These are phyloP conservation scores for Cytospora piceicola DNA, from an alignment of 2,329 filamentous ascomycete genomes.

Conservation along the genomic window DNA sequence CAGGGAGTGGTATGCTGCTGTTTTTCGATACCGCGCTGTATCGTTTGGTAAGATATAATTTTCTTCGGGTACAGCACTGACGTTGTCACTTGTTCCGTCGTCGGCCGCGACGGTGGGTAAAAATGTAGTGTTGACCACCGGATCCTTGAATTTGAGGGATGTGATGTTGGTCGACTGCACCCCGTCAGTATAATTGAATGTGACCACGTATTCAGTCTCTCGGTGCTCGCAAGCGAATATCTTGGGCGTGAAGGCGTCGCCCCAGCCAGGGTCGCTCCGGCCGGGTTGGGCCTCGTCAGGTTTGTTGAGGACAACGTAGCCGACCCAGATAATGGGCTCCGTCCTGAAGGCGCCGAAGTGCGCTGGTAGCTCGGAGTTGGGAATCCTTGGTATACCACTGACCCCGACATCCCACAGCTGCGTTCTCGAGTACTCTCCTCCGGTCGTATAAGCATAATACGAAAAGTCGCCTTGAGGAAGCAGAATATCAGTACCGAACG, in stretches of 20 bases:
- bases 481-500: conserved; percentile 40
- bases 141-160: conserved; percentile 35
- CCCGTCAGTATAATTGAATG: conserved; percentile 41
- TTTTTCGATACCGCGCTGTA: conserved; percentile 39
- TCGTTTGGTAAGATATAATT: conserved; percentile 40
- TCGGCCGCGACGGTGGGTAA: conserved; percentile 35
- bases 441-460: conserved; percentile 40
- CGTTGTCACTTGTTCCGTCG: conserved; percentile 45
- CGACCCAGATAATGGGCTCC: conserved; percentile 47
- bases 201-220: conserved; percentile 42
- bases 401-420: conserved; percentile 38
- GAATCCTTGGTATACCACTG: conserved; percentile 40
- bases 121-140: conserved; percentile 43
- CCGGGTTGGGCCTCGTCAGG: conserved; percentile 32
- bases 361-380: conserved; percentile 34
- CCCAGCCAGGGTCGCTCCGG: conserved; percentile 37
- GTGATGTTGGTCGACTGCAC: conserved; percentile 38
- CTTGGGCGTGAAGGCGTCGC: conserved; percentile 41
- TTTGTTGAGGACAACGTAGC: conserved; percentile 38
- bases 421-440: conserved; percentile 40
- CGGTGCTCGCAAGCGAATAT: conserved; percentile 46
- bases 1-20: conserved; percentile 43
- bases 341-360: conserved; percentile 44
- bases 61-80: conserved; percentile 38
- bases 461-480: conserved; percentile 40